Conservation (phyloP, 2,329 filamentous ascomycete species). For the Cladophialophora yegresii region DNA sequence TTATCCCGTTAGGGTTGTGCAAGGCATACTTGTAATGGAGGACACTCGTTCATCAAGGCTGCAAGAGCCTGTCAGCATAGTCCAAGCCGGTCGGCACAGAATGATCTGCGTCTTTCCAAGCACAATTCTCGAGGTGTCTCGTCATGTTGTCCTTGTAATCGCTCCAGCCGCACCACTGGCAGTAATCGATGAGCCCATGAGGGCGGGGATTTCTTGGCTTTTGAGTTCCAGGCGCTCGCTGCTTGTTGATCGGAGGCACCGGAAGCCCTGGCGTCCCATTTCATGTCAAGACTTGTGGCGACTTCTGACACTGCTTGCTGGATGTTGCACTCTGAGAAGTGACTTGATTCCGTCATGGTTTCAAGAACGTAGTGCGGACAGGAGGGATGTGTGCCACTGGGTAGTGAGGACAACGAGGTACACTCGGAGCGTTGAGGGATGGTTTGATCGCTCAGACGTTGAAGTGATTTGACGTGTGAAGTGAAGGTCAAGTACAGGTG, state of each 20-base stretch:
- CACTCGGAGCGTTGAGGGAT: too few species aligned
- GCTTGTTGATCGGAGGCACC: not conserved
- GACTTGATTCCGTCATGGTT: not conserved
- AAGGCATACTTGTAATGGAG: not conserved
- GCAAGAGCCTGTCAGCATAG: not conserved
- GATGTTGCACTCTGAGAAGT: not conserved
- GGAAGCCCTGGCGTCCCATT: not conserved
- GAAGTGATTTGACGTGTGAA: not conserved
- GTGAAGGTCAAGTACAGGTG: not conserved
- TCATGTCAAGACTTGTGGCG: not conserved
- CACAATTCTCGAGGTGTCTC: not conserved
- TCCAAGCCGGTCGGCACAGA: not conserved
- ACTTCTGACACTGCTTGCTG: not conserved
- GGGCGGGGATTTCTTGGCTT: not conserved
- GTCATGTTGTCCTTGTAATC: constrained; percentile 1
- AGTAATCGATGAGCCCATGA: constrained; percentile 2
- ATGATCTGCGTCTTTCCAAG: not conserved
- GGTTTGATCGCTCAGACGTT: too few species aligned
- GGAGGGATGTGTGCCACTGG: not conserved
- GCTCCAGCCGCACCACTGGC: constrained; percentile 2
- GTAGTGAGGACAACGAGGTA: not conserved
- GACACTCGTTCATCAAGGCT: not conserved
- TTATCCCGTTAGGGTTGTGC: not conserved
- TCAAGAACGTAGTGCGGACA: not conserved
- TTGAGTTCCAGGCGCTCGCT: not conserved